phyloP scores from a whole-genome alignment of 352 stramenopile species.

The Peronospora farinosa region DNA sequence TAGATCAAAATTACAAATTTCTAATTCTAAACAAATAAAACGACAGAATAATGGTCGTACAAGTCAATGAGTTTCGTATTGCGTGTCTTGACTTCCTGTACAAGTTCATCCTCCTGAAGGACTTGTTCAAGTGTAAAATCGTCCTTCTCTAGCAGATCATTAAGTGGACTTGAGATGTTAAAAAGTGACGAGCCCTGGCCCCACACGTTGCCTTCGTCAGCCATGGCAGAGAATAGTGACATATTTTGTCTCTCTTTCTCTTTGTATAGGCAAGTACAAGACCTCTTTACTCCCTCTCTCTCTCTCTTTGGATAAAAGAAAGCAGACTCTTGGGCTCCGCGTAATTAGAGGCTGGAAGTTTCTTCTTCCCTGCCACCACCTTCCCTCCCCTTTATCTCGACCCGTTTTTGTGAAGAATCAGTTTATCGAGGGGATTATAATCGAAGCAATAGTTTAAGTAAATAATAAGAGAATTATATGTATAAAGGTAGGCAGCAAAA shows the following conservation, averaged over 20 bases:
- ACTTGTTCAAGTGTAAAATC: slow-evolving; percentile 92
- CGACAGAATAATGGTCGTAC: slow-evolving; percentile 29
- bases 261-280: neutral
- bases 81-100: slow-evolving; percentile 95
- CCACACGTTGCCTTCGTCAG: slow-evolving; percentile 77
- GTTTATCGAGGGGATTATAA: neutral
- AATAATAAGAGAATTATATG: slow-evolving; percentile 2
- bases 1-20: too few species aligned
- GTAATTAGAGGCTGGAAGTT: slow-evolving; percentile 24
- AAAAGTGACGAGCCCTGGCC: slow-evolving; percentile 80
- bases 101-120: slow-evolving; percentile 93
- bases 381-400: slow-evolving; percentile 16
- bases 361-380: slow-evolving; percentile 27
- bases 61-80: slow-evolving; percentile 94
- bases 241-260: slow-evolving; percentile 28
- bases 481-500: neutral
- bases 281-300: neutral
- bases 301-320: neutral
- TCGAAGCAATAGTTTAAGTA: neutral
- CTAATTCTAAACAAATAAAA: too few species aligned
- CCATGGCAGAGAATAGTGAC: slow-evolving; percentile 82
- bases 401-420: slow-evolving; percentile 18
- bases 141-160: slow-evolving; percentile 92
- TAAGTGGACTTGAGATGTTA: slow-evolving; percentile 89
- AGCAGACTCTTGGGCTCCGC: slow-evolving; percentile 11